Conservation (phyloP, 257 asterid genomes). For the Perilla frutescens region DNA sequence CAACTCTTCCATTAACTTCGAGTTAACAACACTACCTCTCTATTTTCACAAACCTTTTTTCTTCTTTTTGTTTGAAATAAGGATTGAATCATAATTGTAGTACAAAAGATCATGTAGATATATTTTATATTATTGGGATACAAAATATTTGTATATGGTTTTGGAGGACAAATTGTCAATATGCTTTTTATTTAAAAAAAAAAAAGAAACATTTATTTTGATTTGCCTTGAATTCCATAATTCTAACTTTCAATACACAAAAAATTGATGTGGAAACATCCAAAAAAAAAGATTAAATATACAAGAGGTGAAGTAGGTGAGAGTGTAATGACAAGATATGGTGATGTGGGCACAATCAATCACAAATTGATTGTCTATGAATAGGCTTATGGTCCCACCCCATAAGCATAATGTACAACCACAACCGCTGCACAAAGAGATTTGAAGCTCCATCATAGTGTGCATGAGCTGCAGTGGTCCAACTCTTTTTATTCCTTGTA, state of each 20-base stretch:
- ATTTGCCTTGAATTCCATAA: background rate
- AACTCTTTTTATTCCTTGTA: slow-evolving; percentile 8
- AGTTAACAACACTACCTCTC: too few species aligned
- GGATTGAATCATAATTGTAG: too few species aligned
- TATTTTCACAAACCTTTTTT: too few species aligned
- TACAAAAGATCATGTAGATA: too few species aligned
- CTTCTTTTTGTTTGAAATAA: too few species aligned
- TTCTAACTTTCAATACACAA: slow-evolving; percentile 1
- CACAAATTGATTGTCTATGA: background rate
- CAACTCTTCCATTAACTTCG: too few species aligned
- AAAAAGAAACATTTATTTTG: too few species aligned
- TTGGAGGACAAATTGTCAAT: too few species aligned
- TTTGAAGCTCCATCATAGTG: background rate
- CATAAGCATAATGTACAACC: slow-evolving; percentile 18
- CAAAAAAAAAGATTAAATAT: background rate
- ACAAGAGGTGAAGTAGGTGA: slow-evolving; percentile 40
- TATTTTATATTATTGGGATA: too few species aligned
- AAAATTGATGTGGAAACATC: background rate
- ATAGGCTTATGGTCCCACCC: slow-evolving; percentile 21
- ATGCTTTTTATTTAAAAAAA: too few species aligned
- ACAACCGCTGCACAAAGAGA: slow-evolving; percentile 6
- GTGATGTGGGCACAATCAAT: slow-evolving; percentile 30
- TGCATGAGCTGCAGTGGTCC: slow-evolving; percentile 14
- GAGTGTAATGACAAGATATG: slow-evolving; percentile 22
- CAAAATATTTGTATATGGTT: too few species aligned